phyloP scores from a whole-genome alignment of 257 asterid species.

The Solanum habrochaites region DNA sequence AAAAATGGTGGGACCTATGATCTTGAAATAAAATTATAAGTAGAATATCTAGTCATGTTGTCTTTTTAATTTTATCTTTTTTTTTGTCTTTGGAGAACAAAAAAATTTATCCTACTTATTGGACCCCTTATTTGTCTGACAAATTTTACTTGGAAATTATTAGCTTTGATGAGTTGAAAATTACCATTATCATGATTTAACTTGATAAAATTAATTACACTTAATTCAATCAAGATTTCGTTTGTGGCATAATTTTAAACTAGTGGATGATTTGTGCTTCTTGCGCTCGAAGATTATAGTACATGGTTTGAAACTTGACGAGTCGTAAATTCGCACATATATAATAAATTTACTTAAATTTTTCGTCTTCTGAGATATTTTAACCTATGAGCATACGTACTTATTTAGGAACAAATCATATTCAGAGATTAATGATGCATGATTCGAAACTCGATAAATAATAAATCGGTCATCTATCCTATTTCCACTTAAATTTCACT shows the following conservation, averaged over 20 bases:
- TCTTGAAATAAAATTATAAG: not conserved
- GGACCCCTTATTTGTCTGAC: not conserved
- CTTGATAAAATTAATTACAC: not conserved
- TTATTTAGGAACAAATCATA: not conserved
- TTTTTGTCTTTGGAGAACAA: not conserved
- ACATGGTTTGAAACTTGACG: not conserved
- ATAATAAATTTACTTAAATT: too few species aligned
- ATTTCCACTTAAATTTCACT: too few species aligned
- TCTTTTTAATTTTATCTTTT: not conserved
- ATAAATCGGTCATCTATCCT: too few species aligned
- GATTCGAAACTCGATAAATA: too few species aligned
- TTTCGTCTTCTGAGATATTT: not conserved
- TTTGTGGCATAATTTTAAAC: not conserved
- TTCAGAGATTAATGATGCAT: too few species aligned
- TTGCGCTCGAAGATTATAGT: too few species aligned
- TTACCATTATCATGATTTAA: not conserved
- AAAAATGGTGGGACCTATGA: not conserved
- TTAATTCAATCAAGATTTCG: too few species aligned
- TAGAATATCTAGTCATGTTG: not conserved
- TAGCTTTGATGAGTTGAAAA: not conserved
- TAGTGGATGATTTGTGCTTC: not conserved
- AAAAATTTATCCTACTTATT: not conserved
- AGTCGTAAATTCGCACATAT: fast-evolving
- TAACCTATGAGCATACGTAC: not conserved
- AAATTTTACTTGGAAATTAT: not conserved